A percentile compares a stretch with the other conserved stretches of the same genome.
phyloP scores from a whole-genome alignment of 2,329 filamentous ascomycete genomes.

The Hypoxylon sp. region DNA sequence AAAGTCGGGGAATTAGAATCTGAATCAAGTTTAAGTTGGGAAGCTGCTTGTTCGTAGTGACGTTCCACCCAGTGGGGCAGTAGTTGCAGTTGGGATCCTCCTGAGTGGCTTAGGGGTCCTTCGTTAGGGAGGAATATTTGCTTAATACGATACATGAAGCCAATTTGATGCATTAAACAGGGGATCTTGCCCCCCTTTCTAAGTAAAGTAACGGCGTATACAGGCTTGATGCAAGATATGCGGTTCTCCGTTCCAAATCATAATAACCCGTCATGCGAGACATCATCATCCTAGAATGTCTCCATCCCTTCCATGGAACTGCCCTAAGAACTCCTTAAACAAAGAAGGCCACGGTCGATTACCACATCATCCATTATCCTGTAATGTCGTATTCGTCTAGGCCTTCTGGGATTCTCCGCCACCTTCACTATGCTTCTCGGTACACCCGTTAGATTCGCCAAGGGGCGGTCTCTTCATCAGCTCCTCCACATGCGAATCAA shows the following conservation, averaged over 20 bases:
- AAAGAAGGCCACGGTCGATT: neutral
- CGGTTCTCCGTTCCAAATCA: neutral
- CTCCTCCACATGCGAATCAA: slow-evolving; percentile 15
- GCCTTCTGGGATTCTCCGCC: neutral
- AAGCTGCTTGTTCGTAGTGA: slow-evolving; percentile 16
- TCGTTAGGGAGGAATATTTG: neutral
- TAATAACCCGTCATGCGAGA: neutral
- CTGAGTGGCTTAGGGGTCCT: neutral
- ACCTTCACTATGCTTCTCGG: neutral
- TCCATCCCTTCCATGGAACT: neutral
- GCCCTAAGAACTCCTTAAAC: neutral
- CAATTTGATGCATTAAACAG: neutral
- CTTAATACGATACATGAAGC: neutral
- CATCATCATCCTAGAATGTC: neutral
- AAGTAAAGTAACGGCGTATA: neutral
- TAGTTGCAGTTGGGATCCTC: neutral
- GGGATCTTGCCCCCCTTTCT: slow-evolving; percentile 1
- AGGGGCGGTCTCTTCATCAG: slow-evolving; percentile 17
- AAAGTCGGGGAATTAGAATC: slow-evolving; percentile 11
- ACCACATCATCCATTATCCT: neutral
- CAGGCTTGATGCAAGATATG: neutral
- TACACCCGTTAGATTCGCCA: neutral
- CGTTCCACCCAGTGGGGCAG: slow-evolving; percentile 35
- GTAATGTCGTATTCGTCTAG: neutral
- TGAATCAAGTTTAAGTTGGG: slow-evolving; percentile 27